Evolutionary conservation across 169 alveolate genomes (phyloP).

Genomic region (Sarcocystis neurona): DNA sequence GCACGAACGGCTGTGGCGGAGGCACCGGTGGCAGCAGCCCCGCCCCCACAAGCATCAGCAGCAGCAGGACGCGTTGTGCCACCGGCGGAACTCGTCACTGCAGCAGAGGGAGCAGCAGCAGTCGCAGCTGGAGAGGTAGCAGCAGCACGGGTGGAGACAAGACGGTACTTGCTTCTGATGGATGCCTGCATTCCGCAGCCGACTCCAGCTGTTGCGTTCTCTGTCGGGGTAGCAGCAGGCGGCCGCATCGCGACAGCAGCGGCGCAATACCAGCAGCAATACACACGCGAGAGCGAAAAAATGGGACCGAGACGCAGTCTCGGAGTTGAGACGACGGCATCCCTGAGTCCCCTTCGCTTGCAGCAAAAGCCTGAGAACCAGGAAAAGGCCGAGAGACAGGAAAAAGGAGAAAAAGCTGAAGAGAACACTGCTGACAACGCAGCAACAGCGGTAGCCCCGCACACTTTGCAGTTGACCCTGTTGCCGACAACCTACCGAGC

Average conservation of each 20-base stretch:
- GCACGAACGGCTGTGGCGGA: too few relatives aligned
- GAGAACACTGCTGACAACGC: not conserved
- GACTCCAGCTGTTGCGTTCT: constrained; percentile 11
- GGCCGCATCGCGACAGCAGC: too few relatives aligned
- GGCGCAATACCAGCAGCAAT: too few relatives aligned
- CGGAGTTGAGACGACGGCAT: too few relatives aligned
- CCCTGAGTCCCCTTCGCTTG: too few relatives aligned
- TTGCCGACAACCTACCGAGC: not conserved
- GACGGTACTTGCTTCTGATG: constrained; percentile 26
- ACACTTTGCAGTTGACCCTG: not conserved
- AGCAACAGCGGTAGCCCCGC: not conserved
- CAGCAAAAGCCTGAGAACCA: not conserved
- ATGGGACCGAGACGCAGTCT: too few relatives aligned
- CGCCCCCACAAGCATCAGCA: constrained; percentile 3
- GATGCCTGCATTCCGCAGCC: constrained; percentile 45
- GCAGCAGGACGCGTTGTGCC: too few relatives aligned
- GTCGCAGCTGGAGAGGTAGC: not conserved
- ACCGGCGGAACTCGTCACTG: too few relatives aligned
- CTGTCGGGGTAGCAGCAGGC: not conserved
- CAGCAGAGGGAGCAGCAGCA: constrained; percentile 37
- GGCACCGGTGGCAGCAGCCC: too few relatives aligned
- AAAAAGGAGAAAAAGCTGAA: not conserved
- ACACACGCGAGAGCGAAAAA: too few relatives aligned
- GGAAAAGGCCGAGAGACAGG: not conserved
- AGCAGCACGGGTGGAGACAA: too few relatives aligned